These are phyloP conservation scores for Pichia scutulata DNA, from an alignment of 805 yeast genomes.

Conservation along the genomic window DNA sequence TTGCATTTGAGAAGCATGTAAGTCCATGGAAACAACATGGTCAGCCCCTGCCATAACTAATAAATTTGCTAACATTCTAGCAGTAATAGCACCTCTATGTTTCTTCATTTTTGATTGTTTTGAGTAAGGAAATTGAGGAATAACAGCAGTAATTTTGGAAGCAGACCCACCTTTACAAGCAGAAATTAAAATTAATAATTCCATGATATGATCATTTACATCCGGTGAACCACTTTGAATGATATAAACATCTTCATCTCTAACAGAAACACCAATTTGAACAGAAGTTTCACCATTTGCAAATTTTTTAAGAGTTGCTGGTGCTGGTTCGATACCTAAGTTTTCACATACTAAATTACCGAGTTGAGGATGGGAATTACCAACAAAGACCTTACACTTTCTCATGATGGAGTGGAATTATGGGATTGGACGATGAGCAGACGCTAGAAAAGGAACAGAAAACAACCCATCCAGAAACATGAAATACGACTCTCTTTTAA, in stretches of 20 bases:
- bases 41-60: slow-evolving; percentile 98
- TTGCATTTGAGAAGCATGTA: slow-evolving; percentile 97
- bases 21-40: slow-evolving; percentile 95
- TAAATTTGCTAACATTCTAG: slow-evolving; percentile 93
- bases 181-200: slow-evolving; percentile 79
- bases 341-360: slow-evolving; percentile 86
- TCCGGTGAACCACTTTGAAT: slow-evolving; percentile 88
- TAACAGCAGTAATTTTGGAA: slow-evolving; percentile 91
- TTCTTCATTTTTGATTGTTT: slow-evolving; percentile 98
- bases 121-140: slow-evolving; percentile 96
- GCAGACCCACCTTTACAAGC: slow-evolving; percentile 99
- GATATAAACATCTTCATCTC: slow-evolving; percentile 95
- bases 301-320: slow-evolving; percentile 83
- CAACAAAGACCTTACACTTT: slow-evolving; percentile 94
- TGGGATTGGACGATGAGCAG: not conserved
- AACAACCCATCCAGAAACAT: not conserved
- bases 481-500: not conserved
- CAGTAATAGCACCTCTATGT: slow-evolving; percentile 98
- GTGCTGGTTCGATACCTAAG: slow-evolving; percentile 89
- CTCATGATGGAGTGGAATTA: slow-evolving; percentile 50
- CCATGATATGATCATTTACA: slow-evolving; percentile 93
- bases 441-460: not conserved
- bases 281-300: slow-evolving; percentile 98
- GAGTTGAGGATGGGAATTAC: slow-evolving; percentile 92
- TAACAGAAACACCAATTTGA: slow-evolving; percentile 86